Evolutionary conservation across 1,284 basidiomycete genomes (phyloP).

Genomic region (Coniferiporia sulphurascens): DNA sequence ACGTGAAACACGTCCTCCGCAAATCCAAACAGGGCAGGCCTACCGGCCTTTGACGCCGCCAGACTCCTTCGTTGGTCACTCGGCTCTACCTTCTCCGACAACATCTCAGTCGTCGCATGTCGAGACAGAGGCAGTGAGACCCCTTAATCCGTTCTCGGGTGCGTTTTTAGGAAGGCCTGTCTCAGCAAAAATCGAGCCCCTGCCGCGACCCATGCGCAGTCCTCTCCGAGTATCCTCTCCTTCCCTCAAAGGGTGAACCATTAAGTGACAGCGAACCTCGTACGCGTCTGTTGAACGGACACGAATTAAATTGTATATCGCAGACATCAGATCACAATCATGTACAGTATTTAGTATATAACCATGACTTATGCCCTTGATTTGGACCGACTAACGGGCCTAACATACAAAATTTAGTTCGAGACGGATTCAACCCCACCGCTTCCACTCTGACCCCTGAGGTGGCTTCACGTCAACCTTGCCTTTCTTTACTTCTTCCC

Average conservation of each 20-base stretch:
- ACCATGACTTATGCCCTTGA: background rate
- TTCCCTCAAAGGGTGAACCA: background rate
- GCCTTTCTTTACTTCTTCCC: constrained; percentile 77
- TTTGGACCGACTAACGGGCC: no score
- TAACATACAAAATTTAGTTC: background rate
- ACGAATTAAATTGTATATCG: background rate
- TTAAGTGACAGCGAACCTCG: background rate
- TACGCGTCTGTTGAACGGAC: background rate
- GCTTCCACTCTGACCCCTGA: constrained; percentile 75
- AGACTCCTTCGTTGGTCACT: constrained; percentile 14
- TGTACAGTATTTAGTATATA: background rate
- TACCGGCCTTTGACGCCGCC: constrained; percentile 19
- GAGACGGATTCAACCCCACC: constrained; percentile 44
- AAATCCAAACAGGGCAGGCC: constrained; percentile 7
- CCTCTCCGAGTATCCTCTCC: constrained; percentile 12
- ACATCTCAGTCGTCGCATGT: constrained; percentile 7
- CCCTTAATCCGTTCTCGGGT: constrained; percentile 13
- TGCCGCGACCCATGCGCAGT: constrained; percentile 12
- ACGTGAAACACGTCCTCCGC: background rate
- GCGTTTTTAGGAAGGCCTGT: constrained; percentile 15
- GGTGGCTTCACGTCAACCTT: constrained; percentile 75
- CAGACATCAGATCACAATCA: background rate
- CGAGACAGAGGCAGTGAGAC: constrained; percentile 2
- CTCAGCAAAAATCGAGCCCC: constrained; percentile 8
- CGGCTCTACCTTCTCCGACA: constrained; percentile 1